Base-by-base conservation (phyloP, 2,329 filamentous ascomycete species). In the Scytalidium sp. region DNA sequence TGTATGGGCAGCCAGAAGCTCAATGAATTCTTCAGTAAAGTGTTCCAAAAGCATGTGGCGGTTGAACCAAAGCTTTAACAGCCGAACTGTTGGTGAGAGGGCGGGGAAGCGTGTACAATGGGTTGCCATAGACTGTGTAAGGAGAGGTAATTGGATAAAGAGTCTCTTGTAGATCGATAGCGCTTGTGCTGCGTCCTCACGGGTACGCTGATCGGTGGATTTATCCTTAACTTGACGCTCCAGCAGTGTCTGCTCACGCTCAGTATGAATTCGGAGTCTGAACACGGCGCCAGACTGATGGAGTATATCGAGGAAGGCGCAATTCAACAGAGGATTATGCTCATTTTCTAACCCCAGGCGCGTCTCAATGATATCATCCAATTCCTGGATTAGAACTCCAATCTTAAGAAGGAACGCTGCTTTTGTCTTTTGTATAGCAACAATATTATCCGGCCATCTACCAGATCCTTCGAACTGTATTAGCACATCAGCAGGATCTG, bases 381-480 rank as follows among this genome's bases (percentile, higher is more conserved):
- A 70, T 17, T 81, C 76, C 48, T 81, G 81, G 3, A 97, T 71
- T 3, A 94, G 70, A 47, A 81, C 78, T 10, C 77, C 75, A 47
- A 88, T 76, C 60, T 83, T 85, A 8, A 87, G 68, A 9, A 89
- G 75, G 64, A 99, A 96, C 3, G 95, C 94, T 36, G 95, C 81
- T 69, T 99, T 99, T 11, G 91, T 92, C 62, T 91, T 84, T 67
- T 99, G 94, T 49, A 97, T 96, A 4, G 93, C 92, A 3, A 82
- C 82, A 8, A 97, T 71, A 63, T 95, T 90, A 64, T 97, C 92
- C 0, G 94, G 94, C 94, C 94, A 99, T 58, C 90, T 87, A 42
- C 84, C 86, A 6, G 94, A 97, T 3, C 88, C 89, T 70, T 99
- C 94, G 60, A 99, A 97, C 63, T 93, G 92, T 43, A 99, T 77